Evolutionary conservation across 306 rosid genomes (phyloP).

Genomic region (Ormosia emarginata): DNA sequence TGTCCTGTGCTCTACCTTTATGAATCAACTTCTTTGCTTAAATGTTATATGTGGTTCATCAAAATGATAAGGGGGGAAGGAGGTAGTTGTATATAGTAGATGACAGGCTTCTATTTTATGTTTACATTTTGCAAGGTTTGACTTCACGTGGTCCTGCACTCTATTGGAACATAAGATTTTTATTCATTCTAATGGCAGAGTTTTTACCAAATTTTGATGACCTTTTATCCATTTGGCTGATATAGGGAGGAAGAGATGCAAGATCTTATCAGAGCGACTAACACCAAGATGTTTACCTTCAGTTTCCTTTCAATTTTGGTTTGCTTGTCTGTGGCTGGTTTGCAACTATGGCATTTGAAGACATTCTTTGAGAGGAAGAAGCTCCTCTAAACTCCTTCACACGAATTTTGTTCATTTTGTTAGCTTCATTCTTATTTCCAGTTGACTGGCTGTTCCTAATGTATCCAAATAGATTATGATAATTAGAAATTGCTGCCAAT

Average conservation of each 20-base stretch:
- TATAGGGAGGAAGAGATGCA: slow-evolving; percentile 88
- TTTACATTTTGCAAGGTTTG: not conserved
- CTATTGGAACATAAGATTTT: not conserved
- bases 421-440: not conserved
- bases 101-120: not conserved
- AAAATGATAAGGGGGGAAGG: not conserved
- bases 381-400: slow-evolving; percentile 42
- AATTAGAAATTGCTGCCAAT: not conserved
- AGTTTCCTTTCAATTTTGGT: slow-evolving; percentile 64
- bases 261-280: slow-evolving; percentile 52
- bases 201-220: slow-evolving; percentile 4
- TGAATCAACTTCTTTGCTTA: not conserved
- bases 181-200: not conserved
- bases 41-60: not conserved
- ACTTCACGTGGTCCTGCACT: not conserved
- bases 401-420: not conserved
- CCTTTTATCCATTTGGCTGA: slow-evolving; percentile 1
- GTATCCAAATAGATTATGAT: not conserved
- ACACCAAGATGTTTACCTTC: slow-evolving; percentile 58
- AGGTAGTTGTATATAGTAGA: not conserved
- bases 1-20: not conserved
- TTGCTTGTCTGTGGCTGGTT: slow-evolving; percentile 78
- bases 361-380: slow-evolving; percentile 79
- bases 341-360: slow-evolving; percentile 91
- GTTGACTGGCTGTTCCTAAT: not conserved